Base-by-base conservation (phyloP, 2,329 filamentous ascomycete genomes). In the Torrubiella hemipterigena region DNA sequence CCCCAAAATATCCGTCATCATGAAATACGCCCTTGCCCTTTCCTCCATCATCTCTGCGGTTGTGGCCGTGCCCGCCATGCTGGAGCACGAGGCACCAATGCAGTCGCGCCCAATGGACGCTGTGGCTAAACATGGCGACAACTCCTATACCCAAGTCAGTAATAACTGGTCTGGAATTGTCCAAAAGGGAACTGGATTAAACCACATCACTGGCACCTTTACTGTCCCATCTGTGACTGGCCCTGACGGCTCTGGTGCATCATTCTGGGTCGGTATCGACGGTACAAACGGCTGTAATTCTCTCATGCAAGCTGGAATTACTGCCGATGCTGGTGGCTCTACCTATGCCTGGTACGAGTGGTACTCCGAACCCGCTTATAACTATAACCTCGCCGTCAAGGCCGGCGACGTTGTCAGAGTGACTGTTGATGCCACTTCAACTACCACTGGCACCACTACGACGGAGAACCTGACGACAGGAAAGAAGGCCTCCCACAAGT, bases 401-500 rank as follows among this genome's bases (percentile, higher is more conserved):
- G 50, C 42, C 7, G 51, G 51, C 18, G 51, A 54, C 17, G 9
- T 48, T 33, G 45, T 54, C 30, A 43, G 40, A 17, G 48, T 52
- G 53, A 40, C 31, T 4, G 47, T 51, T n/a, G 35, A 48, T 17
- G 48, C 46, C 13, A 32, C 34, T 18, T 32, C 27, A 27, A 35
- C 30, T 24, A 34, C 30, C 22, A 29, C 16, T 32, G 38, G 38
- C 21, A 31, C 33, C 20, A 35, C 38, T 11, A 41, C 34, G 3
- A 32, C 39, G 15, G 32, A 32, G 30, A 32, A 32, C 24, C 22
- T 32, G 12, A 32, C 40, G 7, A 73, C 59, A 3, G 69, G 69
- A 27, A 47, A 67, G 44, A 59, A 44, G 5, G 69, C 68, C 17
- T 60, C 58, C 12, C 64, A 77, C 51, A 59, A 53, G 4, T 64